Percentiles rank a stretch among this genome's conserved stretches.
These are phyloP conservation scores for Gymnopilus dilepis DNA, from an alignment of 768 basidiomycete species.

Conservation along the genomic window DNA sequence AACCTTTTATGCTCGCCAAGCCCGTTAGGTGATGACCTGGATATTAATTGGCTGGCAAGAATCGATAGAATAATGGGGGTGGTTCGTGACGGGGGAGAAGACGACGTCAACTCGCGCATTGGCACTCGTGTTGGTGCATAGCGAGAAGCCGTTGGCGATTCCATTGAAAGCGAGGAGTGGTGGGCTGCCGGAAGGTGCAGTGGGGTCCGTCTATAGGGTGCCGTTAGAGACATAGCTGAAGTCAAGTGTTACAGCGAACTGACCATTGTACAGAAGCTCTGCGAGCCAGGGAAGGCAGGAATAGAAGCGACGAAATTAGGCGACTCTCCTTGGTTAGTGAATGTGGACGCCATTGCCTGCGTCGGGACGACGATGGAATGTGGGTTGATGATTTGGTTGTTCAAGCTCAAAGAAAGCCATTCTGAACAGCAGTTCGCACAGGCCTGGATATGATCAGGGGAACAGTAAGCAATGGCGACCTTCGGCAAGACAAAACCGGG, in stretches of 20 bases:
- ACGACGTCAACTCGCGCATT: slow-evolving; percentile 48
- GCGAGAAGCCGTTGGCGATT: slow-evolving; percentile 44
- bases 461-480: not conserved
- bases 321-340: slow-evolving; percentile 45
- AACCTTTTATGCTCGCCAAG: not conserved
- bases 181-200: slow-evolving; percentile 32
- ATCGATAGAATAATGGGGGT: slow-evolving; percentile 44
- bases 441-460: slow-evolving; percentile 31
- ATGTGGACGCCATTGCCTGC: slow-evolving; percentile 44
- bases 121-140: slow-evolving; percentile 48
- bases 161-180: slow-evolving; percentile 44
- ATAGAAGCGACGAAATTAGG: slow-evolving; percentile 50
- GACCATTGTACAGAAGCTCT: slow-evolving; percentile 47
- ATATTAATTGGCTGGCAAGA: slow-evolving; percentile 45
- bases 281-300: slow-evolving; percentile 48
- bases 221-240: not conserved
- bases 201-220: slow-evolving; percentile 29
- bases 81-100: slow-evolving; percentile 46
- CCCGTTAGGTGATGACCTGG: slow-evolving; percentile 35
- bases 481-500: not conserved
- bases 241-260: slow-evolving; percentile 9
- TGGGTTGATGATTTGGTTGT: slow-evolving; percentile 46
- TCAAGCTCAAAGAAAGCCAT: slow-evolving; percentile 44
- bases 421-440: slow-evolving; percentile 49
- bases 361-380: slow-evolving; percentile 42